Evolutionary conservation across 768 basidiomycete species (phyloP), one percentile per base, ranked within the genome.

Genomic region (Pholiota conissans): DNA sequence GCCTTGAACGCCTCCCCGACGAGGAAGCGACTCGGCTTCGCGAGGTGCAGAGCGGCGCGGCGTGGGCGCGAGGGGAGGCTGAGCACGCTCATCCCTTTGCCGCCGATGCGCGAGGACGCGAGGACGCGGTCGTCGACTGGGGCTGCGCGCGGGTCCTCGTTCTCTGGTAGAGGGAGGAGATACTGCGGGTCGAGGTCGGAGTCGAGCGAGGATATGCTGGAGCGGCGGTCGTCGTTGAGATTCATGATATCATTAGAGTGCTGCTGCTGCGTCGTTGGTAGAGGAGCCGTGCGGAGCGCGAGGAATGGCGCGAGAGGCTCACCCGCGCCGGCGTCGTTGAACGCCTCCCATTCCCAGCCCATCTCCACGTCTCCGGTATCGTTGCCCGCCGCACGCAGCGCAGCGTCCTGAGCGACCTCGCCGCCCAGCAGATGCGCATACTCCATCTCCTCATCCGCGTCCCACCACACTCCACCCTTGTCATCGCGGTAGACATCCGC

Each of bases 361-460:
- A 57, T 56, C 2, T 58, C 60, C 32, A 52, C 42, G 45, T 53
- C 58, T 8, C 27, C 49, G 0, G 2, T 20, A 20, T 29, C 62
- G 1, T 61, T n/a, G n/a, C n/a, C n/a, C n/a, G n/a, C n/a, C n/a
- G n/a, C 61, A 20, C 18, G 30, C 30, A 1, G 46, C 40, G n/a
- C n/a, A n/a, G 47, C 67, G 69, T 66, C 67, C 9, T 65, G 67
- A 10, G 67, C 70, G 55, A 71, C 65, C 11, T 73, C 68, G 26
- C 74, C 76, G 48, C 69, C 74, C 22, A 91, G 77, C 10, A 91
- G 78, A 57, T 83, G 85, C 8, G 78, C 74, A 61, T 84, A 89
- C 65, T 91, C 89, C 77, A 80, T 76, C 64, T 85, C 82, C 68
- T 91, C 89, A 8, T 87, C 86, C 54, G 80, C 81, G 63, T 91